Percentiles rank a stretch among this genome's conserved stretches.
phyloP scores from a whole-genome alignment of 2,329 filamentous ascomycete genomes.

The Thelonectria olida region DNA sequence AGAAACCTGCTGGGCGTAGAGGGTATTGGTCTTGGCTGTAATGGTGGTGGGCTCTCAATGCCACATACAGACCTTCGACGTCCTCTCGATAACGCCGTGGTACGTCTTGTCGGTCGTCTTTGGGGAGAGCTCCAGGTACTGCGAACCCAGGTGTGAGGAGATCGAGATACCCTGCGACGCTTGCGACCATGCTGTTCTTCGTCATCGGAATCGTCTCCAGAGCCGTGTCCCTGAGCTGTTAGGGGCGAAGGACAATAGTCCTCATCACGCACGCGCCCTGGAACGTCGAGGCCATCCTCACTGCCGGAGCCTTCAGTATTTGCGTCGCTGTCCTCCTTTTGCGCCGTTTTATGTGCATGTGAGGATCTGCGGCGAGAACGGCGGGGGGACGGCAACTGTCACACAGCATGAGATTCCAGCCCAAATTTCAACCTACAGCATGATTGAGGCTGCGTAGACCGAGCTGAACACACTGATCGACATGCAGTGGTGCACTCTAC shows the following conservation, averaged over 20 bases:
- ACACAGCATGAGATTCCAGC: too few species aligned
- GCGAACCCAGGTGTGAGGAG: not conserved
- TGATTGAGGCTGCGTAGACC: too few species aligned
- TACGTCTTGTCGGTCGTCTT: not conserved
- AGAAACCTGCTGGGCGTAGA: not conserved
- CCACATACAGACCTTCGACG: not conserved
- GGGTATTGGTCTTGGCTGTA: not conserved
- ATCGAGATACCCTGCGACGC: slow-evolving; percentile 6
- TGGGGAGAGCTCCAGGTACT: not conserved
- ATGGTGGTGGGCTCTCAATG: not conserved
- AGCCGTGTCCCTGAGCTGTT: slow-evolving; percentile 1
- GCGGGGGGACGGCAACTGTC: not conserved
- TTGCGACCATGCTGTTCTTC: slow-evolving; percentile 8
- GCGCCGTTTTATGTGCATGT: not conserved
- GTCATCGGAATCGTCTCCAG: slow-evolving; percentile 4
- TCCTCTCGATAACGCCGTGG: not conserved
- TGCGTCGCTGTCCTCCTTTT: slow-evolving; percentile 12
- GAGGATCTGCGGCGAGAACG: slow-evolving; percentile 11
- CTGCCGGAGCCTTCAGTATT: slow-evolving; percentile 16
- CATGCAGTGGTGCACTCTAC: too few species aligned
- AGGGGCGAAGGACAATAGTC: slow-evolving; percentile 15
- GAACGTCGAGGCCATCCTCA: slow-evolving; percentile 11
- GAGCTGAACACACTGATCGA: too few species aligned
- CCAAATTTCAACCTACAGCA: too few species aligned
- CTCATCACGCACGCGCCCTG: slow-evolving; percentile 9